phyloP scores from a whole-genome alignment of 164 flowering plant species.

The Stephania japonica region DNA sequence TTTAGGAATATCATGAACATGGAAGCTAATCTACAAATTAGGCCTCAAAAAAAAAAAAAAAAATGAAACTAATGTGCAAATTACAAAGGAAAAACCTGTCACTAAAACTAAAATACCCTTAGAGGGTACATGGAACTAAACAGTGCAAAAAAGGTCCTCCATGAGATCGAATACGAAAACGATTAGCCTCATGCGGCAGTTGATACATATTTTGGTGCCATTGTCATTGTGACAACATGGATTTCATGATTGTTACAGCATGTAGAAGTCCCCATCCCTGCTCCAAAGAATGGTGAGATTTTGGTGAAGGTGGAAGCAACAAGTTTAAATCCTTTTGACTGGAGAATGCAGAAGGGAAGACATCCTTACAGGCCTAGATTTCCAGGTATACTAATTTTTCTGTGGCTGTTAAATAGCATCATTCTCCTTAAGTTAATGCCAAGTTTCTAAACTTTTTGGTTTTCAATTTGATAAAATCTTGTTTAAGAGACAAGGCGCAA shows the following conservation, averaged over 20 bases:
- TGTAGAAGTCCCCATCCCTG: constrained; percentile 55
- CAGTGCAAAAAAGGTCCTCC: too few relatives aligned
- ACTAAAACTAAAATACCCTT: too few relatives aligned
- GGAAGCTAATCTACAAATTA: too few relatives aligned
- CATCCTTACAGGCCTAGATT: constrained; percentile 52
- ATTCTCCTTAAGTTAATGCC: not conserved
- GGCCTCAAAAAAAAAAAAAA: too few relatives aligned
- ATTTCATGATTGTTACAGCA: constrained; percentile 36
- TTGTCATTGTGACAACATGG: not conserved
- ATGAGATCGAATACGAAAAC: too few relatives aligned
- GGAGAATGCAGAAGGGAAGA: constrained; percentile 57
- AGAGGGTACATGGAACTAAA: too few relatives aligned
- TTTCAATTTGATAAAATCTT: not conserved
- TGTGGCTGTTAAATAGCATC: not conserved
- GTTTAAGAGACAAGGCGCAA: not conserved
- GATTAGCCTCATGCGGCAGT: too few relatives aligned
- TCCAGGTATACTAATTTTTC: constrained; percentile 54
- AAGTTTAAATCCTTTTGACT: constrained; percentile 62
- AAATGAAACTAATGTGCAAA: too few relatives aligned
- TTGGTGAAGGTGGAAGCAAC: constrained; percentile 60
- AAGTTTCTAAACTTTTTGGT: not conserved
- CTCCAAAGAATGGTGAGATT: constrained; percentile 52
- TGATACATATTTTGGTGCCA: not conserved
- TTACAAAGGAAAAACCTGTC: too few relatives aligned
- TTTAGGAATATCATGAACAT: too few relatives aligned